phyloP scores from a whole-genome alignment of 441 rosid genomes.

The Omphalea diandra region DNA sequence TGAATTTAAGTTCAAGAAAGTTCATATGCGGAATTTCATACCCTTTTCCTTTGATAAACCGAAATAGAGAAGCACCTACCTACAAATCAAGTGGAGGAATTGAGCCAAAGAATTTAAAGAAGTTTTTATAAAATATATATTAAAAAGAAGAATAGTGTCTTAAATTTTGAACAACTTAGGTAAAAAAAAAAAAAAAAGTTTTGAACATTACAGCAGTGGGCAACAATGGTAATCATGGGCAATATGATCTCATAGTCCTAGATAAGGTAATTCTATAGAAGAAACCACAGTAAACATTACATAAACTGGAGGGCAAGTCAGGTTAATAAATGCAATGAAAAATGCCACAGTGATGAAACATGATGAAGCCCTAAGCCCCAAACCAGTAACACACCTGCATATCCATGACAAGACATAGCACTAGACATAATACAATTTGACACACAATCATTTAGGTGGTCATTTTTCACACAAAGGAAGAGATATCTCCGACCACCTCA shows the following conservation, averaged over 20 bases:
- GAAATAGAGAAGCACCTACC: conserved; percentile 82
- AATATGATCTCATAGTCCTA: neutral
- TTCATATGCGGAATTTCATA: conserved; percentile 34
- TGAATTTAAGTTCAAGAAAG: conserved; percentile 18
- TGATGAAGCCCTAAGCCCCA: too few species aligned
- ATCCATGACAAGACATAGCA: neutral
- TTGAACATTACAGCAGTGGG: neutral
- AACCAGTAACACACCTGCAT: neutral
- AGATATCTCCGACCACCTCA: neutral
- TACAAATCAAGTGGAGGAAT: conserved; percentile 33
- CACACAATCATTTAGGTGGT: neutral
- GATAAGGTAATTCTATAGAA: neutral
- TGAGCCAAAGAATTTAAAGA: neutral
- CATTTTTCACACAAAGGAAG: neutral
- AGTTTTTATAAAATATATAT: neutral
- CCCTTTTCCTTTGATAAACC: conserved; percentile 75
- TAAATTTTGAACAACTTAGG: neutral
- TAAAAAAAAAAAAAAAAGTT: conserved; percentile 1
- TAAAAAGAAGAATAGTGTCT: neutral
- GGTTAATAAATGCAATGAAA: conserved; percentile 3
- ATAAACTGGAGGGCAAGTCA: neutral
- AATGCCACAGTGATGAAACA: too few species aligned
- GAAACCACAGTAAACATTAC: conserved; percentile 5
- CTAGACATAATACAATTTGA: neutral
- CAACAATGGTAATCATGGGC: neutral